Conservation (phyloP, 2,329 filamentous ascomycete genomes). For the Colletotrichum cereale region DNA sequence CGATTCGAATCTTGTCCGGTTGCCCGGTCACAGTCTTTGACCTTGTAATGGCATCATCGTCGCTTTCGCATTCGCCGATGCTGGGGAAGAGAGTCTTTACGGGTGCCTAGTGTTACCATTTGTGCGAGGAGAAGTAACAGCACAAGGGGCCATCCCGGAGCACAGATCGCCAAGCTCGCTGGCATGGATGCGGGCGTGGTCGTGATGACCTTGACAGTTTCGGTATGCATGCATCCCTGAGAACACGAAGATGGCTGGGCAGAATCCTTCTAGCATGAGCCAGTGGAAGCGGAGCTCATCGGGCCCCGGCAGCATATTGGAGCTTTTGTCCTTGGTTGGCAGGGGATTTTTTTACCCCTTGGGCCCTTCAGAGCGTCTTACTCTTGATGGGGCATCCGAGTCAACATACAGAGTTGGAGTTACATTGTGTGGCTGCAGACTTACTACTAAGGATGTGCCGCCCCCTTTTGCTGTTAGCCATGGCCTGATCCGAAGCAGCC, state of each 20-base stretch:
- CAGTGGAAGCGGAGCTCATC: not conserved
- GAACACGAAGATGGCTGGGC: slow-evolving; percentile 72
- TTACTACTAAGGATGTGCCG: no score
- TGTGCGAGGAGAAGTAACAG: slow-evolving; percentile 67
- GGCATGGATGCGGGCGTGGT: slow-evolving; percentile 52
- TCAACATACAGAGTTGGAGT: slow-evolving; percentile 44
- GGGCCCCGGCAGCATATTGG: slow-evolving; percentile 41
- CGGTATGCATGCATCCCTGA: slow-evolving; percentile 68
- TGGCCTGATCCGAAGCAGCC: not conserved
- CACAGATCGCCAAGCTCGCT: slow-evolving; percentile 69
- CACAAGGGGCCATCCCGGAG: slow-evolving; percentile 70
- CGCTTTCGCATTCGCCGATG: slow-evolving; percentile 66
- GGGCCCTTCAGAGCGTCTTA: slow-evolving; percentile 41
- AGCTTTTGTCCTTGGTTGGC: slow-evolving; percentile 45
- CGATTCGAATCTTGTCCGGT: slow-evolving; percentile 70
- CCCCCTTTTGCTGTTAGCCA: not conserved
- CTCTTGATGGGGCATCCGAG: slow-evolving; percentile 36
- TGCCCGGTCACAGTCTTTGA: slow-evolving; percentile 71
- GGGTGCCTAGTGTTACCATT: no score
- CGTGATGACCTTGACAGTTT: slow-evolving; percentile 66
- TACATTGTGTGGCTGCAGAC: not conserved
- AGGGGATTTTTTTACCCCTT: slow-evolving; percentile 44
- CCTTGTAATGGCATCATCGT: slow-evolving; percentile 73
- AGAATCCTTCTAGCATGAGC: slow-evolving; percentile 64
- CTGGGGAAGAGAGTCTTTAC: slow-evolving; percentile 70